phyloP scores from a whole-genome alignment of 164 flowering plant genomes.

The Akebia trifoliata region DNA sequence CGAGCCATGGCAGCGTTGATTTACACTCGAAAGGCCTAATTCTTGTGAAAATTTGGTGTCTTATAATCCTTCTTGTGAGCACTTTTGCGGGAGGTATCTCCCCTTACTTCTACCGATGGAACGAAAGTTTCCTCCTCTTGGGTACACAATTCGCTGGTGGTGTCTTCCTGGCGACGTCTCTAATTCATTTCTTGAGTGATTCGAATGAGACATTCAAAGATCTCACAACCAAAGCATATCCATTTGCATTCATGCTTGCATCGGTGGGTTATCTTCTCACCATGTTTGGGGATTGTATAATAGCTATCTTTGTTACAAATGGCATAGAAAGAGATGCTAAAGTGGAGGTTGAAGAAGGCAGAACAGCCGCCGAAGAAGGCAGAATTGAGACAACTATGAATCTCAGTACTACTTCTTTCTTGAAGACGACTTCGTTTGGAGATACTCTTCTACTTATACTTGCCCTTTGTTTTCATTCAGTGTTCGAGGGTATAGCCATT shows the following conservation, averaged over 20 bases:
- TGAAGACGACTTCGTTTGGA: conserved; percentile 45
- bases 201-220: conserved; percentile 42
- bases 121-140: conserved; percentile 60
- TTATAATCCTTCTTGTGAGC: conserved; percentile 52
- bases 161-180: conserved; percentile 66
- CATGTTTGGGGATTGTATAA: conserved; percentile 65
- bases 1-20: background rate
- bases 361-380: background rate
- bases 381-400: conserved; percentile 8
- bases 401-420: conserved; percentile 28
- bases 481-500: conserved; percentile 83
- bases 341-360: conserved; percentile 32
- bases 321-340: conserved; percentile 19
- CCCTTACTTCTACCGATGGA: conserved; percentile 77
- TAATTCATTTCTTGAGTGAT: conserved; percentile 85
- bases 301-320: conserved; percentile 23
- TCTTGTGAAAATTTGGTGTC: conserved; percentile 64
- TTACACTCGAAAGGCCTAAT: conserved; percentile 44
- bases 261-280: conserved; percentile 63
- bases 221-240: conserved; percentile 47
- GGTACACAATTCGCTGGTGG: conserved; percentile 93
- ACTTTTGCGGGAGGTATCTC: conserved; percentile 75
- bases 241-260: conserved; percentile 79
- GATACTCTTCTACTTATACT: conserved; percentile 67
- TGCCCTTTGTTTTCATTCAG: conserved; percentile 77